phyloP scores from a whole-genome alignment of 208 protist species.

The Naegleria lovaniensis region DNA sequence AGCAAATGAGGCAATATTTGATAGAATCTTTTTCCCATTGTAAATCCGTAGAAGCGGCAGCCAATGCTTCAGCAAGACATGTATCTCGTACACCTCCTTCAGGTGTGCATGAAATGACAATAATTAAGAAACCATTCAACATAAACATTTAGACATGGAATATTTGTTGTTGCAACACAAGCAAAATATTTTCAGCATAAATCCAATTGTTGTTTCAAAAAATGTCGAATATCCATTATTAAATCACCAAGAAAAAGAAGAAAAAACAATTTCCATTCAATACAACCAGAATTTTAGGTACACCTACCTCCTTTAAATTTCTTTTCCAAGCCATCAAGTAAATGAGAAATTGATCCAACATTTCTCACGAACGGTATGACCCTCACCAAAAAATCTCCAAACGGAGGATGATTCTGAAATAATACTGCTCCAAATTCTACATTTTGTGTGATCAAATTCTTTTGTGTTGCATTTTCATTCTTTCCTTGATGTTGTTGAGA shows the following conservation, averaged over 20 bases:
- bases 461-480: too few relatives aligned
- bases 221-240: too few relatives aligned
- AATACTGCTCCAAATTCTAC: background rate
- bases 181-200: too few relatives aligned
- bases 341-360: background rate
- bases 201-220: too few relatives aligned
- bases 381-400: background rate
- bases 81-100: background rate
- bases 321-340: background rate
- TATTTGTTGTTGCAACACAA: too few relatives aligned
- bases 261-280: too few relatives aligned
- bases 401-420: background rate
- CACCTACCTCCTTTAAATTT: background rate
- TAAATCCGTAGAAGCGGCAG: background rate
- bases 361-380: background rate
- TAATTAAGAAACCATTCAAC: too few relatives aligned
- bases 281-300: too few relatives aligned
- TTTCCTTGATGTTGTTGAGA: too few relatives aligned
- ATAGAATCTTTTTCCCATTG: background rate
- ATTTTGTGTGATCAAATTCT: background rate
- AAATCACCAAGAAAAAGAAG: too few relatives aligned
- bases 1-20: background rate
- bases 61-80: background rate
- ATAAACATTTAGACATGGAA: too few relatives aligned
- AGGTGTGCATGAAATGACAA: background rate